Base-by-base conservation (phyloP, 2,329 filamentous ascomycete genomes). In the Aspergillus ruber region DNA sequence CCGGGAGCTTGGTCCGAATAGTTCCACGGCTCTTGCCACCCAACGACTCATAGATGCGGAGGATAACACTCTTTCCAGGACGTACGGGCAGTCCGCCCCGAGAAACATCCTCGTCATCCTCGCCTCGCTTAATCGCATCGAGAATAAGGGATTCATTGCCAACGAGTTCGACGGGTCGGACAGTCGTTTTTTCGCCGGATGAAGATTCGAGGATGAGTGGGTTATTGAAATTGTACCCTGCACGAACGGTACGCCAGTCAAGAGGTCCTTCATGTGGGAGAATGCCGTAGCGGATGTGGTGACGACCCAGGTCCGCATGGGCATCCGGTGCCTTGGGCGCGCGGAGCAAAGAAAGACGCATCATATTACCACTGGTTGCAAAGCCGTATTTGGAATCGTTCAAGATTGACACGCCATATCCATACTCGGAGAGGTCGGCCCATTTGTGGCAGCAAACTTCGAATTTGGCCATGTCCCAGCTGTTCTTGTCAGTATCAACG, bases 321-420 rank as follows among this genome's bases (percentile, higher is more conserved):
- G 83, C 90, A 66, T 97, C 91, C 0, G 91, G 91, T 0, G 91
- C 90, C 66, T 97, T 97, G 18, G 91, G 87, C 5, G 90, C 84
- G 36, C 91, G 84, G 15, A 96, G 79, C 17, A 97, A 78, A 12
- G 85, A 90, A 8, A 97, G 76, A 4, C 91, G 83, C 91, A 97
- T 97, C 47, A 90, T 68, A 63, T 86, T 93, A 39, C 91, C 91
- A 42, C 80, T 82, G 12, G 90, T 95, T 18, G 91, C 91, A 64
- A 97, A 97, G 15, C 91, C 91, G 64, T 95, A 97, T 68, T 96
- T 96, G 72, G 84, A 88, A 68, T 97, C 90, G 63, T 97, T 97
- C 50, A 97, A 78, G 52, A 97, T 87, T 2, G 88, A 91, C 6
- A 97, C 89, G 53, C 90, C 90, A 59, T 95, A 95, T 45, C 84